These are phyloP conservation scores for Zea mays DNA, from an alignment of 176 grass and related monocot species.

Conservation along the genomic window Zm-B73-REFERENCE-NAM-5.0 NC_050099.1:56407001-56407500, in stretches of 20 bases:
- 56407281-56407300: conserved; percentile 53
- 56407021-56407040: conserved; percentile 66
- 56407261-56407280: conserved; percentile 49
- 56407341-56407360: conserved; percentile 56
- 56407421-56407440: conserved; percentile 57
- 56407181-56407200: conserved; percentile 18
- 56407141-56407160: conserved; percentile 39
- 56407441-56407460: conserved; percentile 52
- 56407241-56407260: conserved; percentile 35
- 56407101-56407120: conserved; percentile 42
- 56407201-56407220: conserved; percentile 20
- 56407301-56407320: conserved; percentile 4
- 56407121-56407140: conserved; percentile 46
- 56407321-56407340: conserved; percentile 43
- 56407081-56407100: conserved; percentile 60
- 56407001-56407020: conserved; percentile 16
- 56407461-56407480: conserved; percentile 18
- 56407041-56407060: conserved; percentile 48
- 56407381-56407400: conserved; percentile 53
- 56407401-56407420: conserved; percentile 56
- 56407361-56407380: conserved; percentile 46
- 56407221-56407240: neutral
- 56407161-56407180: conserved; percentile 18
- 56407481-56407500: conserved; percentile 1
- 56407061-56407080: neutral